Conservation (phyloP, 2,329 filamentous ascomycete genomes). For the Corynespora cassiicola region DNA sequence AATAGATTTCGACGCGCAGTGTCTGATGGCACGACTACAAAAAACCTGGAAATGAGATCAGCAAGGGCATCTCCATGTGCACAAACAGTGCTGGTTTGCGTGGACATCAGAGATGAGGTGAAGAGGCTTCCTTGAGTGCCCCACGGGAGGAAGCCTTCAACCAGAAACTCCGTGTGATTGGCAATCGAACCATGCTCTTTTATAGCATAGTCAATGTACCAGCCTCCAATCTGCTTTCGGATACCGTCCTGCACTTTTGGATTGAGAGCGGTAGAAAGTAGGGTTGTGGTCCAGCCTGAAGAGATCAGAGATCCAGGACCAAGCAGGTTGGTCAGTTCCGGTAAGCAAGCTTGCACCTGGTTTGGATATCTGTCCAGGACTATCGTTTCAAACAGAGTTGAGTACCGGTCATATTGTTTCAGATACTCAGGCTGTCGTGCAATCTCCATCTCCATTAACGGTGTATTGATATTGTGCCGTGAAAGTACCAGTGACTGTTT, state of each 20-base stretch:
- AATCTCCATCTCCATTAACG: constrained; percentile 28
- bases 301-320: constrained; percentile 43
- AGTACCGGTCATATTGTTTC: constrained; percentile 51
- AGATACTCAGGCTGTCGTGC: constrained; percentile 20
- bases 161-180: constrained; percentile 45
- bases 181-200: constrained; percentile 10
- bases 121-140: constrained; percentile 53
- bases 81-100: constrained; percentile 38
- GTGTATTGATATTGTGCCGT: constrained; percentile 27
- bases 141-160: constrained; percentile 54
- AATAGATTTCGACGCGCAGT: constrained; percentile 27
- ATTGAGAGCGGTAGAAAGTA: constrained; percentile 50
- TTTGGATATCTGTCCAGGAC: constrained; percentile 57
- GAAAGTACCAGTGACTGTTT: constrained; percentile 46
- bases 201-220: constrained; percentile 47
- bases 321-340: constrained; percentile 49
- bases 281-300: constrained; percentile 48
- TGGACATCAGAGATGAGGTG: constrained; percentile 44
- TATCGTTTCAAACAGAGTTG: constrained; percentile 55
- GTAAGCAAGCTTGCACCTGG: constrained; percentile 54
- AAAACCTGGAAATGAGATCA: constrained; percentile 40
- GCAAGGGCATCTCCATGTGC: constrained; percentile 50
- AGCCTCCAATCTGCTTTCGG: constrained; percentile 53
- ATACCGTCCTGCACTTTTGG: constrained; percentile 53
- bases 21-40: constrained; percentile 18